These are phyloP conservation scores for Colletotrichum horii DNA, from an alignment of 2,329 filamentous ascomycete genomes.

Conservation along the genomic window DNA sequence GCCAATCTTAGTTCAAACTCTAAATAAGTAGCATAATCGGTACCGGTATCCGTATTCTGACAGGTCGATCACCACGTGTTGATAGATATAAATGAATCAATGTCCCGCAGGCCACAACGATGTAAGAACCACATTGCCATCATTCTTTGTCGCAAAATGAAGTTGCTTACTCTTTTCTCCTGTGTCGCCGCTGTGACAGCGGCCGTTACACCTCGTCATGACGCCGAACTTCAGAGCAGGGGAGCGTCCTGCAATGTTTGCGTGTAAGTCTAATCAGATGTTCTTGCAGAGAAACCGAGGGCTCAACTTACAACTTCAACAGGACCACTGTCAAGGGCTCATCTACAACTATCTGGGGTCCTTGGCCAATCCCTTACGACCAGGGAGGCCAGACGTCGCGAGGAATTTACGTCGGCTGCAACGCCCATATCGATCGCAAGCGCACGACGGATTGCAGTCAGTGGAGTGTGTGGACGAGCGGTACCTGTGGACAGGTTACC, in stretches of 20 bases:
- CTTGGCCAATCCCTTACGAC: not conserved
- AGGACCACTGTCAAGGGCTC: not conserved
- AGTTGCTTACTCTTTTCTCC: not conserved
- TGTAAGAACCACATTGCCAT: rapidly evolving
- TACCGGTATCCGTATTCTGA: rapidly evolving
- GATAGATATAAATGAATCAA: not conserved
- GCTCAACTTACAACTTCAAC: not conserved
- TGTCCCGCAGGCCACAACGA: not conserved
- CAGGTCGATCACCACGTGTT: not conserved
- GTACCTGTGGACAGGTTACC: not conserved
- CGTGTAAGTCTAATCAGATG: not conserved
- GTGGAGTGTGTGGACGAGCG: not conserved
- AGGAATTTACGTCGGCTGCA: not conserved
- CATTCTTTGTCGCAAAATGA: not conserved
- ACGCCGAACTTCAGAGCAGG: not conserved
- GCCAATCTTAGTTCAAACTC: not conserved
- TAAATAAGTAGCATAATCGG: not conserved
- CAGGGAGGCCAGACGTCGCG: not conserved
- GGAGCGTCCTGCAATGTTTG: not conserved
- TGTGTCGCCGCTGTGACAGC: not conserved
- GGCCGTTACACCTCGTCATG: not conserved
- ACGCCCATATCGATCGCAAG: not conserved
- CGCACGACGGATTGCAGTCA: not conserved
- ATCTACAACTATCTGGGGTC: not conserved
- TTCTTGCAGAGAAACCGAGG: not conserved